Conservation (phyloP, 2,329 filamentous ascomycete species). For the Fusarium lateritium region DNA sequence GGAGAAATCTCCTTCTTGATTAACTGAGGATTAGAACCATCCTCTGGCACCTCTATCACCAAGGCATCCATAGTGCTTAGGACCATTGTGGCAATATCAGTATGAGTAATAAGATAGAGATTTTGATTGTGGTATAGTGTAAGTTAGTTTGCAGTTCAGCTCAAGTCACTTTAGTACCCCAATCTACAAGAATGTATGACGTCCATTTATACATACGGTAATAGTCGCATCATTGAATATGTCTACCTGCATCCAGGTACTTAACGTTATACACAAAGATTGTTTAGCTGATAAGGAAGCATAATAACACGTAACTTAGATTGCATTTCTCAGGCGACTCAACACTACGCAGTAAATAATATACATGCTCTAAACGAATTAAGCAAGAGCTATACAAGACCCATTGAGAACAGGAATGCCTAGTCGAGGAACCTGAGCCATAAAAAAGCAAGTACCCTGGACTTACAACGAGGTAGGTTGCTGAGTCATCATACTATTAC, state of each 20-base stretch:
- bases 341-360: background rate
- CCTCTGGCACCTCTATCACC: conserved; percentile 37
- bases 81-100: conserved; percentile 17
- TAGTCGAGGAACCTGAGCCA: background rate
- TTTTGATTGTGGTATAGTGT: background rate
- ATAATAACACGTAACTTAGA: background rate
- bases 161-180: background rate
- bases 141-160: background rate
- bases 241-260: background rate
- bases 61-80: conserved; percentile 34
- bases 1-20: conserved; percentile 31
- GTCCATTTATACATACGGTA: background rate
- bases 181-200: conserved; percentile 14
- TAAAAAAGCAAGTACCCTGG: background rate
- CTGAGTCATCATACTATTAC: conserved; percentile 29
- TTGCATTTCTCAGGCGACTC: background rate
- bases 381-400: too few species aligned
- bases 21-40: conserved; percentile 29
- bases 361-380: background rate
- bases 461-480: background rate
- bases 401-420: too few species aligned
- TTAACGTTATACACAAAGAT: background rate
- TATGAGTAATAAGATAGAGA: background rate
- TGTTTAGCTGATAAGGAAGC: background rate
- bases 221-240: conserved; percentile 12